Evolutionary conservation across 257 asterid species (phyloP).

Genomic region (Linaria vulgaris): DNA sequence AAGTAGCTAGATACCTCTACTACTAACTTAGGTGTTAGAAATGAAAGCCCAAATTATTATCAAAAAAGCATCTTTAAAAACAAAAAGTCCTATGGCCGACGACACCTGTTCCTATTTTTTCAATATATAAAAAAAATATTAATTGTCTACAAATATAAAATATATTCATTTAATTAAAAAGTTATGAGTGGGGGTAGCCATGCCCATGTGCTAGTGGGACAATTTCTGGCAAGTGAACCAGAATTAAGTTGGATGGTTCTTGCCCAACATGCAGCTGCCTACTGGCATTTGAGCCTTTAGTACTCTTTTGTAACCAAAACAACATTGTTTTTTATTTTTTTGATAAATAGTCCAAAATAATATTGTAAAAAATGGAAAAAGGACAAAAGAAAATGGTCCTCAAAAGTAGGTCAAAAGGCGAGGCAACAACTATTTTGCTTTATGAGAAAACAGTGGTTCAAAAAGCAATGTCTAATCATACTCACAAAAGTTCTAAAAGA

Average conservation of each 20-base stretch:
- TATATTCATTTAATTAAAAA: too few relatives aligned
- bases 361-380: neutral
- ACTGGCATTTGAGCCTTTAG: neutral
- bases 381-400: neutral
- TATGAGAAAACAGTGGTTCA: conserved; percentile 12
- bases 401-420: conserved; percentile 1
- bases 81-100: too few relatives aligned
- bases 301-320: neutral
- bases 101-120: too few relatives aligned
- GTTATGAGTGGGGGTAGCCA: conserved; percentile 5
- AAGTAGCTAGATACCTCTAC: too few relatives aligned
- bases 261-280: conserved; percentile 11
- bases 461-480: conserved; percentile 25
- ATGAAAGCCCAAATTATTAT: too few relatives aligned
- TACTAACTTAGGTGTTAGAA: too few relatives aligned
- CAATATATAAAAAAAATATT: too few relatives aligned
- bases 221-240: neutral
- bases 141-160: too few relatives aligned
- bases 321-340: too few relatives aligned
- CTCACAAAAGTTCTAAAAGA: conserved; percentile 1
- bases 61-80: too few relatives aligned
- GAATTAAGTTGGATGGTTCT: conserved; percentile 7
- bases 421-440: conserved; percentile 1
- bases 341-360: too few relatives aligned
- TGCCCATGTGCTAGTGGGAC: conserved; percentile 23